Conservation (phyloP, 2,329 filamentous ascomycete genomes). For the Ceratocystis huliohia region DNA sequence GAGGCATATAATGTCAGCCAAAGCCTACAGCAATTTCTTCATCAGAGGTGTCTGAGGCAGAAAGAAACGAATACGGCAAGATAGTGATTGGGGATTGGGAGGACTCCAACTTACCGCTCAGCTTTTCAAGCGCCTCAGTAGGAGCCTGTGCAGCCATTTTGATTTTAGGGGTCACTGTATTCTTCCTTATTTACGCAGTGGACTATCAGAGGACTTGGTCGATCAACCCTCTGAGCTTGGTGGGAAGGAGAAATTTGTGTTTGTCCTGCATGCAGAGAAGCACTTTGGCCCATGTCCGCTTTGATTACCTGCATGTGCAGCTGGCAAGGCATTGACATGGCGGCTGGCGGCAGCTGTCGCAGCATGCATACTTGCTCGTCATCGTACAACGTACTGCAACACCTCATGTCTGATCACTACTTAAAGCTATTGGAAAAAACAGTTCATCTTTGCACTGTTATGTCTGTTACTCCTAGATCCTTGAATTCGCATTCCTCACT, state of each 20-base stretch:
- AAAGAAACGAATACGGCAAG: neutral
- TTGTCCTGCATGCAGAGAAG: neutral
- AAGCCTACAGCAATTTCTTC: slow-evolving; percentile 16
- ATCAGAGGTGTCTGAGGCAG: neutral
- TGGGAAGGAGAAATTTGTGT: slow-evolving; percentile 3
- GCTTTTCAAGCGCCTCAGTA: slow-evolving; percentile 26
- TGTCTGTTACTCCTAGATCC: no score
- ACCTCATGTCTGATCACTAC: neutral
- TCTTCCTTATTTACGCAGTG: neutral
- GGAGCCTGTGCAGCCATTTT: slow-evolving; percentile 25
- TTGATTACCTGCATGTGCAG: neutral
- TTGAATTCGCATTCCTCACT: neutral
- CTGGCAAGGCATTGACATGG: neutral
- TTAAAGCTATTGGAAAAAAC: neutral
- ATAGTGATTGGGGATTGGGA: neutral
- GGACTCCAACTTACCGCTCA: slow-evolving; percentile 23
- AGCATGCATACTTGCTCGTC: neutral
- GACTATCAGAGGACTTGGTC: neutral
- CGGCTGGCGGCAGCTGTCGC: neutral
- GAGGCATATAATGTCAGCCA: neutral
- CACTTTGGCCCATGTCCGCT: slow-evolving; percentile 9
- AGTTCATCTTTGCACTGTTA: neutral
- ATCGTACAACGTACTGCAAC: neutral
- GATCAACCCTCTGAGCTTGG: slow-evolving; percentile 2
- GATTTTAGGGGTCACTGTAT: neutral